A percentile compares a stretch with the other conserved stretches of the same genome.
Evolutionary conservation across 208 protist species (phyloP).

Genomic region (Porcisia hertigi): DNA sequence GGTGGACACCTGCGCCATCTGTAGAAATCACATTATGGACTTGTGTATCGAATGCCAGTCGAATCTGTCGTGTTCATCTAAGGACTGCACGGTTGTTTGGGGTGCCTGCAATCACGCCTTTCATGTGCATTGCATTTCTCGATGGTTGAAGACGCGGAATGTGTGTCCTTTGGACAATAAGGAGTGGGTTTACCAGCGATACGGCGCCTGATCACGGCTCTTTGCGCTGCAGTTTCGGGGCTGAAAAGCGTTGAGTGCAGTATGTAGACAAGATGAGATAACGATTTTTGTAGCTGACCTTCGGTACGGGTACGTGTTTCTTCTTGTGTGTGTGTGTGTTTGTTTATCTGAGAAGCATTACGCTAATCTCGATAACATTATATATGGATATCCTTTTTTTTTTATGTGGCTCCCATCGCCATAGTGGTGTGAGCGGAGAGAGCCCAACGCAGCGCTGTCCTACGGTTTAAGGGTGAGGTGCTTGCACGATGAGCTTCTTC

Average conservation of each 20-base stretch:
- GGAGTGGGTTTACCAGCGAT: constrained; percentile 98
- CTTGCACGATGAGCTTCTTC: not conserved
- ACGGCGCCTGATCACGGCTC: constrained; percentile 66
- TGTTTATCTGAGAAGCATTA: not conserved
- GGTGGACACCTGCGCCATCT: constrained; percentile 99
- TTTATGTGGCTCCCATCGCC: not conserved
- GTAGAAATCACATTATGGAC: constrained; percentile 99
- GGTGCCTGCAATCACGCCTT: constrained; percentile 99
- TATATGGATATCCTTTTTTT: not conserved
- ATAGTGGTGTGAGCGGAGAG: not conserved
- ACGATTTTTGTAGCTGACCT: not conserved
- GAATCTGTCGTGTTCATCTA: constrained; percentile 89
- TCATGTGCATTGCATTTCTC: constrained; percentile 99
- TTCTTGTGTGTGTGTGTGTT: not conserved
- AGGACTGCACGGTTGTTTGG: constrained; percentile 98
- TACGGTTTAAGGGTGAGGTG: not conserved
- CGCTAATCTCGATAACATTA: not conserved
- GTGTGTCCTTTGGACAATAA: constrained; percentile 98
- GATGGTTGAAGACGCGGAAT: constrained; percentile 98
- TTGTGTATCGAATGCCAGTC: constrained; percentile 98
- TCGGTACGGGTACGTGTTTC: not conserved
- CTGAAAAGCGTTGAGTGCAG: not conserved
- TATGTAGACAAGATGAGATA: not conserved
- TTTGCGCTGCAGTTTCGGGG: not conserved
- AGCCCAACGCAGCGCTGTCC: not conserved